phyloP scores from a whole-genome alignment of 306 rosid species.

The Quercus parvula region DNA sequence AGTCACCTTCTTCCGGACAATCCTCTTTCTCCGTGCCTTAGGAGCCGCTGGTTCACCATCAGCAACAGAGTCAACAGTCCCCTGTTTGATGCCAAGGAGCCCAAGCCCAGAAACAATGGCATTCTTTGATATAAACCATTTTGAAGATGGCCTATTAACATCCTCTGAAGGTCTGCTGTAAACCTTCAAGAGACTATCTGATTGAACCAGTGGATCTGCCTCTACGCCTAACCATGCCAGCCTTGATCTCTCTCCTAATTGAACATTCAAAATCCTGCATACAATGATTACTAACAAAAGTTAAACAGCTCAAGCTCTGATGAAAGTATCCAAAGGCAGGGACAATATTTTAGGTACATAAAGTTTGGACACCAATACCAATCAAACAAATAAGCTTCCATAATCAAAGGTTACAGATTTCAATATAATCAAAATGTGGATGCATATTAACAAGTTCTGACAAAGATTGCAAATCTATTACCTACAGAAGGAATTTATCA shows the following conservation, averaged over 20 bases:
- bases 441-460: background rate
- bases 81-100: conserved; percentile 85
- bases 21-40: conserved; percentile 76
- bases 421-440: background rate
- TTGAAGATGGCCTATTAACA: conserved; percentile 52
- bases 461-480: background rate
- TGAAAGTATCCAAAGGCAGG: background rate
- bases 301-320: conserved; percentile 4
- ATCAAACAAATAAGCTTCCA: background rate
- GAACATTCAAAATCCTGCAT: conserved; percentile 76
- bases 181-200: conserved; percentile 72
- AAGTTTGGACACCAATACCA: background rate
- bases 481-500: too few species aligned
- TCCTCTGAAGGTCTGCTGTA: conserved; percentile 76
- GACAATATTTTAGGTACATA: background rate
- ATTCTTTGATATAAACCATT: conserved; percentile 95
- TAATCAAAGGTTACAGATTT: background rate
- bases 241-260: conserved; percentile 86
- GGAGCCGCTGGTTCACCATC: conserved; percentile 61
- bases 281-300: conserved; percentile 8
- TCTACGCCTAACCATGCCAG: conserved; percentile 97
- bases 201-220: conserved; percentile 83
- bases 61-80: conserved; percentile 37
- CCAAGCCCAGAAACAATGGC: conserved; percentile 96
- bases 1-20: conserved; percentile 83